Base-by-base conservation (phyloP, 352 stramenopile species). In the Saprolegnia diclina region DNA sequence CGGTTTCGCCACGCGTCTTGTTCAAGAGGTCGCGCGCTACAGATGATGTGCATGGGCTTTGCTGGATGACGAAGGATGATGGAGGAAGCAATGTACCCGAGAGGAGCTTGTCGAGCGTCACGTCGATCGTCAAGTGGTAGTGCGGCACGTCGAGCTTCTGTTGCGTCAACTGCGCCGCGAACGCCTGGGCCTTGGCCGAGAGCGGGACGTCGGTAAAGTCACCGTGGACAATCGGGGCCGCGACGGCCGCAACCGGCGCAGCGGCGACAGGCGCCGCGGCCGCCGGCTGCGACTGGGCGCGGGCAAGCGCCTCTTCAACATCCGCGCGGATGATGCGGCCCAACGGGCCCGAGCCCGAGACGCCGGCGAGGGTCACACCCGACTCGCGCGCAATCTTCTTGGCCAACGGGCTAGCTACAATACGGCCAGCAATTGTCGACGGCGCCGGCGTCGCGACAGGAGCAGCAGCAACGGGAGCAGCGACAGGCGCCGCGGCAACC, bases 71-170 rank as follows among this genome's bases (percentile, higher is more conserved):
- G 11, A 91, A 80, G n/a, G 83, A 79, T 26, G 80, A 80, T 70
- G 97, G 97, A 70, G 72, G n/a, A n/a, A n/a, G n/a, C n/a, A 65
- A 61, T 67, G 57, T 88, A 77, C 32, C 65, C 18, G 83, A 77
- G 26, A 99, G 83, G 9, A 98, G 78, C 72, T 92, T 89, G 77
- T 98, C 92, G 29, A 99, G 74, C 55, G 83, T 87, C 45, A 99
- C 66, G 75, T 98, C 95, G 7, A 97, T 91, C 21, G 94, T 98
- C 40, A 99, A 78, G 79, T 99, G 98, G 85, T 98, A 99, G 80
- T 99, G 96, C 35, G 96, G 96, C 65, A 98, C 93, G 38, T 96
- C 84, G 19, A 86, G 73, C 84, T 99, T 99, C 64, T 96, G 95
- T 75, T 97, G 79, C 24, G 92, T 85, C 66, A 98, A 81, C 72